phyloP scores from a whole-genome alignment of 805 yeast species.

The Lipomyces orientalis region DNA sequence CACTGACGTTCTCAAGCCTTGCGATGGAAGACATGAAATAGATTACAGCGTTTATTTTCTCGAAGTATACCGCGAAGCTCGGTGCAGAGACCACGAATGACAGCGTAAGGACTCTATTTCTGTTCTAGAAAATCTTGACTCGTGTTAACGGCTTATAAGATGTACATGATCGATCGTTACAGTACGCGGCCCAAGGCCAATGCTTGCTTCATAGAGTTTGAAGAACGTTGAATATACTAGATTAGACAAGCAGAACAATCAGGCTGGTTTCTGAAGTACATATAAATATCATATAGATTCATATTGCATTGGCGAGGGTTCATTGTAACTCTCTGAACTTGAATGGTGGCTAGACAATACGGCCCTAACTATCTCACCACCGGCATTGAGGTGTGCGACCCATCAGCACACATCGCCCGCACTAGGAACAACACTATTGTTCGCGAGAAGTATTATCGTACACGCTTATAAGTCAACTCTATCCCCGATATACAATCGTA shows the following conservation, averaged over 20 bases:
- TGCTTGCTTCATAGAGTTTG: neutral
- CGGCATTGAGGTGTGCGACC: neutral
- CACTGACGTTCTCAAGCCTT: neutral
- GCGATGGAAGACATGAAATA: slow-evolving; percentile 71
- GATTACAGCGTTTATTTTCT: slow-evolving; percentile 57
- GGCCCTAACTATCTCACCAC: neutral
- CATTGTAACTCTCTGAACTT: neutral
- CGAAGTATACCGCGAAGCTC: slow-evolving; percentile 26
- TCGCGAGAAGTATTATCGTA: neutral
- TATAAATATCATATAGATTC: neutral
- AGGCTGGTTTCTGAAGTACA: neutral
- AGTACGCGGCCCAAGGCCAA: slow-evolving; percentile 1
- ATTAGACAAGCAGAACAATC: neutral
- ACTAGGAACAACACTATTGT: neutral
- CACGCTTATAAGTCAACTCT: neutral
- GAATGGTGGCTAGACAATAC: too few species aligned
- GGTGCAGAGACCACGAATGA: neutral
- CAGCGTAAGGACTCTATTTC: neutral
- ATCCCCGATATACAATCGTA: slow-evolving; percentile 22
- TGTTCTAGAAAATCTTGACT: neutral
- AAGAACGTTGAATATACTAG: neutral
- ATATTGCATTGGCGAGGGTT: neutral
- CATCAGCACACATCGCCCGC: neutral
- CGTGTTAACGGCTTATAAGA: neutral
- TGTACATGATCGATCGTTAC: slow-evolving; percentile 4